phyloP scores from a whole-genome alignment of 345 rosid genomes.

The Aethionema arabicum region DNA sequence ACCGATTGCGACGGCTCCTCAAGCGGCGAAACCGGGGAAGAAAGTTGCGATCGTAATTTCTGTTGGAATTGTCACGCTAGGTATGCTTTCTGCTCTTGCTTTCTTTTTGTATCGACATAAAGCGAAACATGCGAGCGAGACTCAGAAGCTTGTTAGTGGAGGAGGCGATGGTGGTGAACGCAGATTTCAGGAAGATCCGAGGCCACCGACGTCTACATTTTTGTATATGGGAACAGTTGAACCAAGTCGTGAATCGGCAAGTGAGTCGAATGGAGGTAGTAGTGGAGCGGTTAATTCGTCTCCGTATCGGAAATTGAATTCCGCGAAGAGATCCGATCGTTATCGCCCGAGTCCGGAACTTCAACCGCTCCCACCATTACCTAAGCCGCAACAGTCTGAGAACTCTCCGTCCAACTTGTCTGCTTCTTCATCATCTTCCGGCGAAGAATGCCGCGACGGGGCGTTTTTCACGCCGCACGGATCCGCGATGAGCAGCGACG shows the following conservation, averaged over 20 bases:
- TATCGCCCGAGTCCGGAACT: conserved; percentile 95
- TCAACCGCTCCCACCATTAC: conserved; percentile 84
- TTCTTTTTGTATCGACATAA: conserved; percentile 83
- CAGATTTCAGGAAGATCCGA: conserved; percentile 50
- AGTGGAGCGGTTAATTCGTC: conserved; percentile 46
- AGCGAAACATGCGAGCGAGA: conserved; percentile 54
- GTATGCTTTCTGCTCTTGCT: conserved; percentile 87
- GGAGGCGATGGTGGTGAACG: conserved; percentile 37
- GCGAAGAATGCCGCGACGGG: conserved; percentile 58
- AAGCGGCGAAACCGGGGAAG: conserved; percentile 70
- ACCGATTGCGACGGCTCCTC: conserved; percentile 66
- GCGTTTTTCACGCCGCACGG: conserved; percentile 81
- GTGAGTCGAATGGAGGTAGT: conserved; percentile 40
- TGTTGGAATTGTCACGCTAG: conserved; percentile 87
- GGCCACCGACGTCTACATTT: conserved; percentile 68
- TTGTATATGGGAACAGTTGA: conserved; percentile 91
- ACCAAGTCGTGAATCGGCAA: conserved; percentile 49
- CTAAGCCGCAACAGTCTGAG: conserved; percentile 46
- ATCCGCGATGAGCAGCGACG: conserved; percentile 68
- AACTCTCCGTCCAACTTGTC: conserved; percentile 48
- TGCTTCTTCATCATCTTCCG: conserved; percentile 56
- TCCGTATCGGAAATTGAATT: conserved; percentile 71
- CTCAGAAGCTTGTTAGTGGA: conserved; percentile 61
- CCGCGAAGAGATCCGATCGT: conserved; percentile 74
- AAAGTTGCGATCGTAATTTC: conserved; percentile 84